phyloP scores from a whole-genome alignment of 2,329 filamentous ascomycete genomes.

The Sporothrix brasiliensis region DNA sequence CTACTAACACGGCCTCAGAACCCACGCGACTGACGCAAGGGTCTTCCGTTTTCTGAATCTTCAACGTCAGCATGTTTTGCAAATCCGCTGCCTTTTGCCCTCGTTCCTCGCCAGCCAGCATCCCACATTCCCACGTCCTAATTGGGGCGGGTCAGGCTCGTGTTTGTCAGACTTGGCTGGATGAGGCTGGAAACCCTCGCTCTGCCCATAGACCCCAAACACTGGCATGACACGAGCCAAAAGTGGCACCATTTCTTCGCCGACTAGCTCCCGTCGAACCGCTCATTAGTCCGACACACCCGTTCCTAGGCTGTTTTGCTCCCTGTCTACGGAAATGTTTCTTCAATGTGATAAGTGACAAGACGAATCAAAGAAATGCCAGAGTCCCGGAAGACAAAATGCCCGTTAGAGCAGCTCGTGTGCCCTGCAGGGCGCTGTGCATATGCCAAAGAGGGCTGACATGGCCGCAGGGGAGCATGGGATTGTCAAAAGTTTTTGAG shows the following conservation, averaged over 20 bases:
- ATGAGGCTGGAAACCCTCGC: neutral
- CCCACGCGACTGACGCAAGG: neutral
- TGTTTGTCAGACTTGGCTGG: neutral
- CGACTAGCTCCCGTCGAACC: slow-evolving; percentile 30
- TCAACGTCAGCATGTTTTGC: slow-evolving; percentile 4
- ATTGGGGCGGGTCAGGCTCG: neutral
- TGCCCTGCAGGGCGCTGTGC: neutral
- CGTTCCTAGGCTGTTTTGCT: neutral
- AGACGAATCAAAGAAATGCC: neutral
- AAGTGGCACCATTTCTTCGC: slow-evolving; percentile 37
- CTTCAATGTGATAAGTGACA: neutral
- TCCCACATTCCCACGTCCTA: neutral
- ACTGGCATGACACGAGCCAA: slow-evolving; percentile 35
- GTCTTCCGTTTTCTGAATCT: neutral
- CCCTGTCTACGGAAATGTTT: neutral
- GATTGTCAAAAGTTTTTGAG: neutral
- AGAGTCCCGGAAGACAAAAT: neutral
- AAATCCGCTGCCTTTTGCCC: neutral
- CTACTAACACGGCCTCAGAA: neutral
- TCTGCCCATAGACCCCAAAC: slow-evolving; percentile 34
- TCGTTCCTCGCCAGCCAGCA: neutral
- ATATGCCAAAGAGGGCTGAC: neutral
- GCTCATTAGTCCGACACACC: slow-evolving; percentile 20
- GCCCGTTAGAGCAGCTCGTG: neutral
- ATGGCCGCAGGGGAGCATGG: neutral